Evolutionary conservation across 164 flowering plant genomes (phyloP).

Genomic region (Vitis vinifera): ASM3070453v1 NC_081810.1:8514501-8515000

Average conservation of each 20-base stretch:
- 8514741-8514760: conserved; percentile 91
- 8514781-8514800: not conserved
- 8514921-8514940: conserved; percentile 86
- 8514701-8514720: conserved; percentile 89
- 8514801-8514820: not conserved
- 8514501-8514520: not conserved
- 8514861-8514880: conserved; percentile 95
- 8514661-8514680: conserved; percentile 59
- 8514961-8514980: conserved; percentile 49
- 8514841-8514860: conserved; percentile 86
- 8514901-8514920: conserved; percentile 78
- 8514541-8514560: not conserved
- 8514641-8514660: conserved; percentile 65
- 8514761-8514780: not conserved
- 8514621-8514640: conserved; percentile 80
- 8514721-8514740: conserved; percentile 83
- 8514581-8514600: not conserved
- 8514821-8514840: not conserved
- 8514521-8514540: not conserved
- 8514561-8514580: not conserved
- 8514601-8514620: conserved; percentile 76
- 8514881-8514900: conserved; percentile 77
- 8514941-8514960: conserved; percentile 78
- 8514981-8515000: conserved; percentile 23
- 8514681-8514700: conserved; percentile 75